Conservation (phyloP, 2,329 filamentous ascomycete species). For the Xylariaceae sp. region DNA sequence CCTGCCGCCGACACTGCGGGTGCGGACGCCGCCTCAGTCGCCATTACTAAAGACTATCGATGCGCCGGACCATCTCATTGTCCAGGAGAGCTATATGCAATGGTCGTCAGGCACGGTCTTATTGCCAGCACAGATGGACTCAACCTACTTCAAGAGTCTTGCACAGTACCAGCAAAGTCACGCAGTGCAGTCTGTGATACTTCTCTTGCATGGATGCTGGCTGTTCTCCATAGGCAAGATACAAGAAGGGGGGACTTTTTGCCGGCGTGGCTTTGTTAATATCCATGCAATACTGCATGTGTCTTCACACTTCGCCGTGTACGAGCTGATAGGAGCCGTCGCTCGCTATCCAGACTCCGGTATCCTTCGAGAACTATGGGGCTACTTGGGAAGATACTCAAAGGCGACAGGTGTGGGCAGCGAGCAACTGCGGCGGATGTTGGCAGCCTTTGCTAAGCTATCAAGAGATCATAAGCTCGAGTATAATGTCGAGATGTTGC, state of each 20-base stretch:
- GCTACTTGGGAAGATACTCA: conserved; percentile 22
- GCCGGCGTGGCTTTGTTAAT: conserved; percentile 22
- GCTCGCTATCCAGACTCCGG: conserved; percentile 18
- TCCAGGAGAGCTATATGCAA: conserved; percentile 27
- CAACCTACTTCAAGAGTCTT: conserved; percentile 21
- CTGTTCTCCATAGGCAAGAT: conserved; percentile 25
- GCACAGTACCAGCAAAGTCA: conserved; percentile 24
- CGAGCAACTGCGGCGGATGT: conserved; percentile 20
- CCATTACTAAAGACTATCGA: conserved; percentile 19
- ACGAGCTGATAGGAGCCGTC: conserved; percentile 11
- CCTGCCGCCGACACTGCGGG: conserved; percentile 27
- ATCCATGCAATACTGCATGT: conserved; percentile 24
- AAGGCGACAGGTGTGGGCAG: conserved; percentile 13
- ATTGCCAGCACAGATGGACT: conserved; percentile 12
- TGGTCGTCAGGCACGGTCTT: conserved; percentile 20
- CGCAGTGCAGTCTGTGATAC: conserved; percentile 24
- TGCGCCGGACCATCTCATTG: conserved; percentile 23
- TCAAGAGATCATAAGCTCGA: conserved; percentile 19
- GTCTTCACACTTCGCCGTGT: conserved; percentile 25
- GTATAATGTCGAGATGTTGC: conserved; percentile 21
- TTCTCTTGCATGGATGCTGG: conserved; percentile 28
- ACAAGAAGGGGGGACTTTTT: conserved; percentile 23
- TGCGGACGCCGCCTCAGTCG: conserved; percentile 26
- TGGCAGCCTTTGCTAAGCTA: conserved; percentile 22
- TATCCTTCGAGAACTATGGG: conserved; percentile 26